Evolutionary conservation across 495 filamentous ascomycete genomes (phyloP).

Genomic region (Penicillium herquei): DNA sequence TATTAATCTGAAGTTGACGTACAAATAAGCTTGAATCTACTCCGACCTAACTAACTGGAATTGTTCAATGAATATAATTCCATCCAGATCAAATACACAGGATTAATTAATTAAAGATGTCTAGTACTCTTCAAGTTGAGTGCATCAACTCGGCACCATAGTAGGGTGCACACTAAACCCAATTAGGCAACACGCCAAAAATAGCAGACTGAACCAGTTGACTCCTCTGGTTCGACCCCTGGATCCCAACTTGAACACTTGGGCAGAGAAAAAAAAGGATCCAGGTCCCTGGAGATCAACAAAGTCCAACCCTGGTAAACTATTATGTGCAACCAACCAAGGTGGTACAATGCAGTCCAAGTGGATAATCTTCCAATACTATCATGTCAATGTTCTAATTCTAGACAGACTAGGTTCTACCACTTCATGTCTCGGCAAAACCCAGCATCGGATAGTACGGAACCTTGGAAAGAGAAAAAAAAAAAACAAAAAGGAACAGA

Average conservation of each 20-base stretch:
- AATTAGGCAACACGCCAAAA: not conserved
- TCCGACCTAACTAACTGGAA: not conserved
- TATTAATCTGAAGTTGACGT: not conserved
- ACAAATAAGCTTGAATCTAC: conserved; percentile 5
- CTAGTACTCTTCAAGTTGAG: too few species aligned
- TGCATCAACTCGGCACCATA: not conserved
- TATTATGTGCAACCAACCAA: not conserved
- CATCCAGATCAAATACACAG: too few species aligned
- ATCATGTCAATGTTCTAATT: not conserved
- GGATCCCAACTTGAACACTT: not conserved
- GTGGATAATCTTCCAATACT: not conserved
- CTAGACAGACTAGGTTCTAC: not conserved
- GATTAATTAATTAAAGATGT: too few species aligned
- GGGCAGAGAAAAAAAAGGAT: not conserved
- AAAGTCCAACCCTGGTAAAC: too few species aligned
- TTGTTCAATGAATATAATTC: not conserved
- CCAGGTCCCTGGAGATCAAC: not conserved
- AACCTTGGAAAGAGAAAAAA: not conserved
- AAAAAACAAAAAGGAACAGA: not conserved
- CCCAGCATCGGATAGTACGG: conserved; percentile 17
- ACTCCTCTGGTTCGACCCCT: not conserved
- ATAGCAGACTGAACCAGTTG: not conserved
- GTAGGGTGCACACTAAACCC: not conserved
- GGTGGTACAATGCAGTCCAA: not conserved
- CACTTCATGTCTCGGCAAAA: conserved; percentile 2